Percentiles rank a stretch among this genome's conserved stretches.
Conservation (phyloP, 192 early-diverging fungal genomes). For the Anaeromyces robustus region DNA sequence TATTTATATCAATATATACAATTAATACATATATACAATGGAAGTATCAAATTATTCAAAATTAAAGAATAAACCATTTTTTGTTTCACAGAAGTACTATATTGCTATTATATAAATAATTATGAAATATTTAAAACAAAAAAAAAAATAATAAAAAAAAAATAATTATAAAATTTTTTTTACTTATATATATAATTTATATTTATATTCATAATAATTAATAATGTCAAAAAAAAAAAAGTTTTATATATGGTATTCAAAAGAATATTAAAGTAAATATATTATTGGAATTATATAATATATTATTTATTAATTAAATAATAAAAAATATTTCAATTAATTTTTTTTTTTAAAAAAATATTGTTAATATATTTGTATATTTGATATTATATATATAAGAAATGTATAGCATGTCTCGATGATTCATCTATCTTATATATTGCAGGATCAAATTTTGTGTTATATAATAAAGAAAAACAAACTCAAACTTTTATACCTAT, state of each 20-base stretch:
- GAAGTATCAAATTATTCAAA: background rate
- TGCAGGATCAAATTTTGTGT: slow-evolving; percentile 24
- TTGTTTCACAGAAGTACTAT: background rate
- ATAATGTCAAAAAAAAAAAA: background rate
- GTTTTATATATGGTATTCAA: background rate
- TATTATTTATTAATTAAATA: too few relatives aligned
- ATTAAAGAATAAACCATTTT: background rate
- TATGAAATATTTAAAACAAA: too few relatives aligned
- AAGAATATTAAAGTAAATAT: background rate
- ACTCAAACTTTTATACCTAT: slow-evolving; percentile 27
- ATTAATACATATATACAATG: background rate
- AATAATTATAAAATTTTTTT: too few relatives aligned
- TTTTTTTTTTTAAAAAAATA: too few relatives aligned
- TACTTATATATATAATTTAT: too few relatives aligned
- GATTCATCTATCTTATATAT: slow-evolving; percentile 31
- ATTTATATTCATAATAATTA: too few relatives aligned
- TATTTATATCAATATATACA: background rate
- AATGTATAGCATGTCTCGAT: slow-evolving; percentile 5
- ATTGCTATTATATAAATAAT: too few relatives aligned
- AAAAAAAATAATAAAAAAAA: background rate
- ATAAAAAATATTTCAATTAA: too few relatives aligned
- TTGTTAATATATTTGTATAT: too few relatives aligned
- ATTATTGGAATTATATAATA: background rate
- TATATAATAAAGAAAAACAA: slow-evolving; percentile 35
- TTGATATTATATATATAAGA: background rate